Percentiles rank a stretch among this genome's conserved stretches.
These are phyloP conservation scores for Salix koriyanagi DNA, from an alignment of 345 rosid species.

Conservation along the genomic window DNA sequence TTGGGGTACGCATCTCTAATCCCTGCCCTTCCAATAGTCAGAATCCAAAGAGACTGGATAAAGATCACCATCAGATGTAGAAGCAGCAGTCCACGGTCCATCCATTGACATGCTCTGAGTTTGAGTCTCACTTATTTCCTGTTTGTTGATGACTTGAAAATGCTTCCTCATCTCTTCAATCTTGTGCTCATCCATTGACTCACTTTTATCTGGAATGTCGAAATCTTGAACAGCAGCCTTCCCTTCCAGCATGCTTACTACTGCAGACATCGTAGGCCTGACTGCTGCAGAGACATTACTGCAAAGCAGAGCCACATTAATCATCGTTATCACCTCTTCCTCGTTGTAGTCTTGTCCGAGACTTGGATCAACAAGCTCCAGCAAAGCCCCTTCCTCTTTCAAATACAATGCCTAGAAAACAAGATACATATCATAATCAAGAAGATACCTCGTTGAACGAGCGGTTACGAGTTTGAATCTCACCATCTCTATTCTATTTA, in stretches of 20 bases:
- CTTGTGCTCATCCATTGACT: slow-evolving; percentile 6
- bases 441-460: too few species aligned
- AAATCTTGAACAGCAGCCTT: slow-evolving; percentile 20
- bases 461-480: too few species aligned
- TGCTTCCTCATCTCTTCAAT: slow-evolving; percentile 32
- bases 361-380: slow-evolving; percentile 17
- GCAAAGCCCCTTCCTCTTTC: slow-evolving; percentile 4
- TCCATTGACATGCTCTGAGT: slow-evolving; percentile 13
- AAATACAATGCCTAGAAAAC: slow-evolving; percentile 11
- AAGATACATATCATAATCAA: neutral
- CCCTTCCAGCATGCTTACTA: slow-evolving; percentile 25
- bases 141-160: slow-evolving; percentile 15
- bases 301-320: slow-evolving; percentile 14
- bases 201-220: neutral
- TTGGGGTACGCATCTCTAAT: neutral
- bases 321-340: slow-evolving; percentile 15
- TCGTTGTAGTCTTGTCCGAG: slow-evolving; percentile 1
- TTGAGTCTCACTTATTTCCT: slow-evolving; percentile 2
- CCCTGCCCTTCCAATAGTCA: slow-evolving; percentile 2
- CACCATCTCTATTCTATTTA: too few species aligned
- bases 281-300: slow-evolving; percentile 10
- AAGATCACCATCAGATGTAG: slow-evolving; percentile 32
- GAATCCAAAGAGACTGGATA: slow-evolving; percentile 28
- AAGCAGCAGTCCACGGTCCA: slow-evolving; percentile 32
- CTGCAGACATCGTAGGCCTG: slow-evolving; percentile 23